Evolutionary conservation across 2,329 filamentous ascomycete species (phyloP).

Genomic region (Talaromyces piceae): DNA sequence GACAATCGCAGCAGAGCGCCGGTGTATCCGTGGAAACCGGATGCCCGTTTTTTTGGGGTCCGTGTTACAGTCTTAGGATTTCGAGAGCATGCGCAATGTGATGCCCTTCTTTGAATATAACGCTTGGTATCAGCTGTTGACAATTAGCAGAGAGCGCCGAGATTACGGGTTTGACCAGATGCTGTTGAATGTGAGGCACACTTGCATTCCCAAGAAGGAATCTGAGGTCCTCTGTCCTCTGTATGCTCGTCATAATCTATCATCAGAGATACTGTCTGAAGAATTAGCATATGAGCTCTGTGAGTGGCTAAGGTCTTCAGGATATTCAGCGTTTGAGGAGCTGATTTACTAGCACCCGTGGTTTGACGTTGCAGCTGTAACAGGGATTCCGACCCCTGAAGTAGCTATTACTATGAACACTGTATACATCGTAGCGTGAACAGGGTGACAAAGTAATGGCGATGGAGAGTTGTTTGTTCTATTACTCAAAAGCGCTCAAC

Average conservation of each 20-base stretch:
- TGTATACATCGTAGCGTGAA: neutral
- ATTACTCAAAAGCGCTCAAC: too few relatives aligned
- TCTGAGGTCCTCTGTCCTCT: neutral
- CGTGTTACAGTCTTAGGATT: slow-evolving; percentile 15
- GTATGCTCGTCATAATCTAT: neutral
- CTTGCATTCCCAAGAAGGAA: slow-evolving; percentile 1
- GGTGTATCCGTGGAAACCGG: slow-evolving; percentile 17
- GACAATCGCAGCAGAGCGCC: neutral
- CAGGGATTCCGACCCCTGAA: neutral
- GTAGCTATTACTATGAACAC: neutral
- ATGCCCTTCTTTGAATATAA: slow-evolving; percentile 17
- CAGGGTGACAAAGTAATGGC: too few relatives aligned
- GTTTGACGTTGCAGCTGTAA: slow-evolving; percentile 4
- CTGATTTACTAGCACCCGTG: slow-evolving; percentile 3
- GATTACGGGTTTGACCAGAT: neutral
- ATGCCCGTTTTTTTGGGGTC: slow-evolving; percentile 17
- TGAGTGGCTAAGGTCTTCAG: slow-evolving; percentile 2
- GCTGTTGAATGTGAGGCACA: neutral
- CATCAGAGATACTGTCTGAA: slow-evolving; percentile 1
- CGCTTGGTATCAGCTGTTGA: slow-evolving; percentile 16
- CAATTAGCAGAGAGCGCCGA: neutral
- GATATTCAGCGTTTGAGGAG: neutral
- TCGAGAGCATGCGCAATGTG: slow-evolving; percentile 16
- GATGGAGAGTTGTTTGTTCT: too few relatives aligned
- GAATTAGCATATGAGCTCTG: neutral